Conservation (phyloP, 2,329 filamentous ascomycete genomes). For the Aspergillus terreus region DNA sequence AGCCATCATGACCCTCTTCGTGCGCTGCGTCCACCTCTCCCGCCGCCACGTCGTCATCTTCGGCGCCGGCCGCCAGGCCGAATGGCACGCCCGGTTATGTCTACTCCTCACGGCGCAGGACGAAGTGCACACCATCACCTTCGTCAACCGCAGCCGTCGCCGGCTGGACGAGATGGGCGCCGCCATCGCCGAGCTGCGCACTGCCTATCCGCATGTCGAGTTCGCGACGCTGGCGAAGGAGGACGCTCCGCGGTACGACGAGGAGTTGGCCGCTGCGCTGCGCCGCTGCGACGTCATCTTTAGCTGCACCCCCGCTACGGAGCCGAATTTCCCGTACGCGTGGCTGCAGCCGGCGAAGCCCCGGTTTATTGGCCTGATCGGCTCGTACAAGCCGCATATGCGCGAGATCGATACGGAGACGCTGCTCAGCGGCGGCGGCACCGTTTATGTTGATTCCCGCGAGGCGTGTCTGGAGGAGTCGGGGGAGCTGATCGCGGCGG, state of each 20-base stretch:
- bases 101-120: conserved; percentile 42
- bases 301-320: conserved; percentile 46
- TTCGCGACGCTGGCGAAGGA: conserved; percentile 54
- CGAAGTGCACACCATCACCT: conserved; percentile 60
- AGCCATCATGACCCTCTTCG: conserved; percentile 63
- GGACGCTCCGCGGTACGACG: conserved; percentile 51
- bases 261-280: conserved; percentile 26
- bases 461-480: conserved; percentile 45
- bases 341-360: conserved; percentile 35
- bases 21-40: conserved; percentile 31
- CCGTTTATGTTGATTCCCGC: conserved; percentile 62
- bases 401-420: conserved; percentile 47
- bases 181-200: conserved; percentile 30
- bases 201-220: conserved; percentile 34
- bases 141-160: conserved; percentile 67
- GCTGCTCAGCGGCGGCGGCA: conserved; percentile 55
- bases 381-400: conserved; percentile 55
- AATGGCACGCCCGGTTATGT: conserved; percentile 49
- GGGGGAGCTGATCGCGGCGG: conserved; percentile 44
- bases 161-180: conserved; percentile 50
- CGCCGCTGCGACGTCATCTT: conserved; percentile 44
- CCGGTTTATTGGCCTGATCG: conserved; percentile 51
- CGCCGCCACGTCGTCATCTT: conserved; percentile 40
- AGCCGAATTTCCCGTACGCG: conserved; percentile 40
- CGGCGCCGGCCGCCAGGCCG: conserved; percentile 48